Evolutionary conservation across 176 grass and related monocot species (phyloP), one percentile per base, ranked within the genome.

Genomic region (Pontederia paniculata): DNA sequence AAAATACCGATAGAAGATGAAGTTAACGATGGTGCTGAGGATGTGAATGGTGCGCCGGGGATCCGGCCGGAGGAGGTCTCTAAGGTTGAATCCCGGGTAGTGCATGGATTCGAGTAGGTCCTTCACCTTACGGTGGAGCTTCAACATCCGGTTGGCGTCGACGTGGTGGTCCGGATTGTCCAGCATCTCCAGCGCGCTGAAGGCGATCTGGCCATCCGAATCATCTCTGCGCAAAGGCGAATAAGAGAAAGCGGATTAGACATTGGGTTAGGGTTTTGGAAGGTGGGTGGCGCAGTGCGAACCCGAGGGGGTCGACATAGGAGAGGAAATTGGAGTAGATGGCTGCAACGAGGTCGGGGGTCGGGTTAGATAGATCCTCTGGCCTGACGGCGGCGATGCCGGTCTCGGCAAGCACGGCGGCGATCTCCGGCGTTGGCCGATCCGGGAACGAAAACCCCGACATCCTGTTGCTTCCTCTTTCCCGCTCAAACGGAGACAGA

Each of bases 11-110:
- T 81, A 89, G 66, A 73, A 75, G 54, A 95, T 74, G 77, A 56
- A 95, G 64, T 95, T 95, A 67, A 89, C 62, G 37, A 89, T 0
- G 23, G 81, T 70, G 65, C 89, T 95, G 66, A 95, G 84, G 65
- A 89, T 58, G 14, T 49, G 23, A 14, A 41, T 4, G 22, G 73
- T 73, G 12, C 76, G 78, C 45, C 50, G 78, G n/a, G 70, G 62
- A 9, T 67, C 51, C 15, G 89, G 85, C 44, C 63, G 67, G 51
- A 89, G 5, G 13, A 95, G 54, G 57, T 95, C 81, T 7, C 73
- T 65, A 43, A 95, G 57, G 10, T 58, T 76, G 73, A 86, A 72
- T 8, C 21, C 73, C 4, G 19, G 17, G 59, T 83, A 95, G 10
- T 46, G 54, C 50, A 95, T 86, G 23, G 78, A 76, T 0, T 72